Percentiles rank a stretch among this genome's conserved stretches.
Conservation (phyloP, 139 green algal genomes). For the Chlamydomonas applanata region DNA sequence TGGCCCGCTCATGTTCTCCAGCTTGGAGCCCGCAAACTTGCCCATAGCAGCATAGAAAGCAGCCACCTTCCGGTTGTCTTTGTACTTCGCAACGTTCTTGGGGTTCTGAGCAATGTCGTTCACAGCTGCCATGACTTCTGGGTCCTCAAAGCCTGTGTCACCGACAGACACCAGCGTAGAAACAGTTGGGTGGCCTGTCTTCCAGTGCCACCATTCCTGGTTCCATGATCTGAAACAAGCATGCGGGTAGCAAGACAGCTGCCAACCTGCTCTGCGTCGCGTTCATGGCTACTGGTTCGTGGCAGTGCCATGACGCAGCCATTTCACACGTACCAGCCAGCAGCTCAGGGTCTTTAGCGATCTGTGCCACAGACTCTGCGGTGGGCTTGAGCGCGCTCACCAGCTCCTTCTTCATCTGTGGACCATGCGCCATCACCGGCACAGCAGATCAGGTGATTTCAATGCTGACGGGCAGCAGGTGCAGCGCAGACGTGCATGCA, state of each 20-base stretch:
- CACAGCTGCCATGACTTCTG: slow-evolving; percentile 45
- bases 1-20: slow-evolving; percentile 12
- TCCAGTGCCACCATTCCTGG: too few species aligned
- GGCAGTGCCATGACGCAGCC: too few species aligned
- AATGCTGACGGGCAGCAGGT: too few species aligned
- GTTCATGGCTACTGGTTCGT: too few species aligned
- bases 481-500: too few species aligned
- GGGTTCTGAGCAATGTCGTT: slow-evolving; percentile 56
- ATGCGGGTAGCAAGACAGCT: too few species aligned
- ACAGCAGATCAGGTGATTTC: too few species aligned
- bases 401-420: slow-evolving; percentile 32
- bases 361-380: slow-evolving; percentile 25
- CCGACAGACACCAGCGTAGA: too few species aligned
- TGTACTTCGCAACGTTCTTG: slow-evolving; percentile 53
- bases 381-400: slow-evolving; percentile 34
- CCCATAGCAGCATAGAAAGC: slow-evolving; percentile 17
- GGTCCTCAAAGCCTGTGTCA: slow-evolving; percentile 46
- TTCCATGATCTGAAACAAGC: too few species aligned
- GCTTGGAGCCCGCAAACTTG: slow-evolving; percentile 30
- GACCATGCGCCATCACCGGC: too few species aligned
- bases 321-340: slow-evolving; percentile 11
- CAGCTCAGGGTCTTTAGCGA: slow-evolving; percentile 23
- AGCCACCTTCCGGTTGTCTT: slow-evolving; percentile 51
- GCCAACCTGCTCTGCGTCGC: too few species aligned
- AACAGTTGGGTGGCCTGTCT: too few species aligned